Evolutionary conservation across 345 rosid genomes (phyloP), one percentile per base, ranked within the genome.

Genomic region (Firmiana major): DNA sequence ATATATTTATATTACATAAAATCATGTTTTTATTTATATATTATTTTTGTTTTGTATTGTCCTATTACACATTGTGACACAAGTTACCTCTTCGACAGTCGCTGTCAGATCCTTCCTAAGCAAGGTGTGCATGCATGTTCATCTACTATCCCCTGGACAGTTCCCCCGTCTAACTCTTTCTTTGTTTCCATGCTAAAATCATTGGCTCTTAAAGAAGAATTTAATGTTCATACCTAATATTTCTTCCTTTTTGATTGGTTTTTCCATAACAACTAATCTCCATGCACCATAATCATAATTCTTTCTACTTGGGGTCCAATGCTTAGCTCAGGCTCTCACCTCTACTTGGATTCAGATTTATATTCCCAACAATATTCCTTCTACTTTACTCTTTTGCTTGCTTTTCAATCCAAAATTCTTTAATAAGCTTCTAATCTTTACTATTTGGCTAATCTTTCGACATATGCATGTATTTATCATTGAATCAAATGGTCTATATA

Each of bases 221-320:
- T 64, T 48, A 70, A 70, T 48, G 74, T 16, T 19, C 59, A 43
- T 67, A 45, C 72, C 72, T 22, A 66, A 42, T 66, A 4, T 10
- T 58, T 22, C 34, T 22, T 22, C 3, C 1, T 54, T 2, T 55
- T 55, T 7, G 60, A 68, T 68, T 21, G 73, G 38, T 68, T 46
- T 46, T 19, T 16, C 16, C 55, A 45, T 22, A 46, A 7, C 72
- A 68, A 3, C 73, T 46, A 69, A 16, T 69, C n/a, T 49, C 4
- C 57, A 48, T 69, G 8, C 65, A 26, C 26, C 17, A 55, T 16
- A 13, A 69, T 46, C 38, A 48, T 26, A 46, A 26, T 21, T 69
- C 36, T 4, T 70, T 10, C 22, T 7, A 48, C 42, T 46, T 69
- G 34, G 13, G 57, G 55, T 66, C 57, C 73, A 58, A 58, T 24